Evolutionary conservation across 164 flowering plant genomes (phyloP).

Genomic region (Annona squamosa): DNA sequence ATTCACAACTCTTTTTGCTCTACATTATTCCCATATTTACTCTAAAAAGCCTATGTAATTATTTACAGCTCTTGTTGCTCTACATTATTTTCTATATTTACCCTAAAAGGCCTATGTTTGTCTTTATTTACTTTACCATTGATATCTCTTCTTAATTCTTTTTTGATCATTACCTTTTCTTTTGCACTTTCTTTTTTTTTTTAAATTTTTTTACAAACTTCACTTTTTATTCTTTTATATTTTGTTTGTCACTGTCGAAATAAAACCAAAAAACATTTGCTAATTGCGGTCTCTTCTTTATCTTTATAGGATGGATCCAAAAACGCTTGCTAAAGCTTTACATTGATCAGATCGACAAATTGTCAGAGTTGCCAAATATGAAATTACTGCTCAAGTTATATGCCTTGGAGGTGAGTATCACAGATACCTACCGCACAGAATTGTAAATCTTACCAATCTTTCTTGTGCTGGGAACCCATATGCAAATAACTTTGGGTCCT

Average conservation of each 20-base stretch:
- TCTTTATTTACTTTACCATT: no score
- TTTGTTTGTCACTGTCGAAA: neutral
- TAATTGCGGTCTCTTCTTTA: neutral
- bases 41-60: no score
- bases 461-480: neutral
- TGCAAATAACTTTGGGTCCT: neutral
- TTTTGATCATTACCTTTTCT: neutral
- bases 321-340: conserved; percentile 79
- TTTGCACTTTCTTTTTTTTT: neutral
- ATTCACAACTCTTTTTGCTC: no score
- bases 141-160: no score
- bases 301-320: conserved; percentile 70
- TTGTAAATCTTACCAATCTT: neutral
- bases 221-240: neutral
- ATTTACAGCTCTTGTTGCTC: no score
- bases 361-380: conserved; percentile 65
- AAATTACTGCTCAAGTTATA: conserved; percentile 71
- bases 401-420: conserved; percentile 61
- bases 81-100: no score
- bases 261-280: neutral
- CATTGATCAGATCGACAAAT: conserved; percentile 60
- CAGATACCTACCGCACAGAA: neutral
- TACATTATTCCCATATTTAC: no score
- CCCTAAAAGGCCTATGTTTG: no score
- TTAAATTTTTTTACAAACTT: neutral